Conservation (phyloP, 257 asterid genomes). For the Forsythia viridissima region DNA sequence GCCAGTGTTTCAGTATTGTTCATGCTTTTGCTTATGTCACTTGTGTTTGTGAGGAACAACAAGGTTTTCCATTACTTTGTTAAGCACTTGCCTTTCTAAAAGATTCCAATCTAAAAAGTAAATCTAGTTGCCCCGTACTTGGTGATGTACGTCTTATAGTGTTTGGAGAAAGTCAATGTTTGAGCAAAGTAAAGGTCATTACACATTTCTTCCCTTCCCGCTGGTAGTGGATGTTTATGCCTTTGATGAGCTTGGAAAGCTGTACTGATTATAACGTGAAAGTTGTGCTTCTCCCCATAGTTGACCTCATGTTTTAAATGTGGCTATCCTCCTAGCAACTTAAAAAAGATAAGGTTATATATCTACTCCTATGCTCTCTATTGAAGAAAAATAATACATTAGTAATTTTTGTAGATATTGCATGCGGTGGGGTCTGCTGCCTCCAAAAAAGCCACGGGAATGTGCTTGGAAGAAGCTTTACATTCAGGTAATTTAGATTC, state of each 20-base stretch:
- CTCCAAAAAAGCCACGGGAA: slow-evolving; percentile 72
- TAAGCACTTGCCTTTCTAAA: background rate
- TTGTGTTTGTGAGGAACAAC: background rate
- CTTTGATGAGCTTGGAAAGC: background rate
- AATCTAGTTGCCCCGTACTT: background rate
- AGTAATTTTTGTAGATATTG: slow-evolving; percentile 43
- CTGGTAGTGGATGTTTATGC: background rate
- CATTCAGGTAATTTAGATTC: slow-evolving; percentile 35
- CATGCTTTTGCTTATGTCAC: background rate
- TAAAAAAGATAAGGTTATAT: background rate
- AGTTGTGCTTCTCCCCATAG: background rate
- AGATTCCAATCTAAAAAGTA: background rate
- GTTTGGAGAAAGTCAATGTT: background rate
- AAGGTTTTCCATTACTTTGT: background rate
- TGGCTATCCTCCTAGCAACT: background rate
- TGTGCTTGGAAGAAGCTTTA: slow-evolving; percentile 88
- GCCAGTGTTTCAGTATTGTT: background rate
- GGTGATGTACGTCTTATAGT: background rate
- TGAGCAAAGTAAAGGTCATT: background rate
- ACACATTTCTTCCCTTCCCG: background rate
- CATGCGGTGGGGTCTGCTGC: slow-evolving; percentile 90
- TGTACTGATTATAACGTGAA: background rate
- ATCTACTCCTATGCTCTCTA: background rate
- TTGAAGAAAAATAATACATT: background rate
- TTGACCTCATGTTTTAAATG: background rate